Percentiles rank a stretch among this genome's conserved stretches.
phyloP scores from a whole-genome alignment of 441 rosid genomes.

The Viola pubescens region DNA sequence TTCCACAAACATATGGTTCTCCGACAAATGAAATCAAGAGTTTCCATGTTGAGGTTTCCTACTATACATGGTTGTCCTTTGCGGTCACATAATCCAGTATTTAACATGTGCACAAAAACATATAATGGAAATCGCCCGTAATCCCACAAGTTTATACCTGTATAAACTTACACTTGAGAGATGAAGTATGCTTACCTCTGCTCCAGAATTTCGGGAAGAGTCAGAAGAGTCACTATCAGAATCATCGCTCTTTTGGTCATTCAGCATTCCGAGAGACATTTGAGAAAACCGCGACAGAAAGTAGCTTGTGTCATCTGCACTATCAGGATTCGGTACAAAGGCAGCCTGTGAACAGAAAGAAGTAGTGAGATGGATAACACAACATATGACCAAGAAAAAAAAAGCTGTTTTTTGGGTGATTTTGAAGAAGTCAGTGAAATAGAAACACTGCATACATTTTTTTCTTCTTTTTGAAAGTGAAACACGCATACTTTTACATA shows the following conservation, averaged over 20 bases:
- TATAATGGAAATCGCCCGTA: not conserved
- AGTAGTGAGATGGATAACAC: not conserved
- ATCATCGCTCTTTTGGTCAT: slow-evolving; percentile 35
- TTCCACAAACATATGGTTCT: no score
- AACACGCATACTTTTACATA: no score
- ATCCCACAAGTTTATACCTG: slow-evolving; percentile 1
- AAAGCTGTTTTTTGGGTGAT: not conserved
- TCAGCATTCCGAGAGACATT: slow-evolving; percentile 25
- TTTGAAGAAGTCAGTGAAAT: not conserved
- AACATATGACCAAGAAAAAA: no score
- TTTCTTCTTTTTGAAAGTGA: no score
- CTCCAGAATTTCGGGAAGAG: slow-evolving; percentile 40
- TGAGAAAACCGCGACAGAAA: slow-evolving; percentile 55
- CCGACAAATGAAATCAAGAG: no score
- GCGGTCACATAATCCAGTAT: no score
- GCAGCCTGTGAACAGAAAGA: slow-evolving; percentile 45
- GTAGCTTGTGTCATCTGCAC: slow-evolving; percentile 70
- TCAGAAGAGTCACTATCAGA: slow-evolving; percentile 28
- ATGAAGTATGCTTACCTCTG: slow-evolving; percentile 36
- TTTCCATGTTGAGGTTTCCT: no score
- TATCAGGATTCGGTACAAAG: slow-evolving; percentile 62
- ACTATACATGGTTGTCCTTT: no score
- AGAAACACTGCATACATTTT: not conserved
- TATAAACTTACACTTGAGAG: not conserved
- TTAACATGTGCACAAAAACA: no score